These are phyloP conservation scores for Pseudonitzschia pungens DNA, from an alignment of 108 stramenopile genomes.

Conservation along the genomic window DNA sequence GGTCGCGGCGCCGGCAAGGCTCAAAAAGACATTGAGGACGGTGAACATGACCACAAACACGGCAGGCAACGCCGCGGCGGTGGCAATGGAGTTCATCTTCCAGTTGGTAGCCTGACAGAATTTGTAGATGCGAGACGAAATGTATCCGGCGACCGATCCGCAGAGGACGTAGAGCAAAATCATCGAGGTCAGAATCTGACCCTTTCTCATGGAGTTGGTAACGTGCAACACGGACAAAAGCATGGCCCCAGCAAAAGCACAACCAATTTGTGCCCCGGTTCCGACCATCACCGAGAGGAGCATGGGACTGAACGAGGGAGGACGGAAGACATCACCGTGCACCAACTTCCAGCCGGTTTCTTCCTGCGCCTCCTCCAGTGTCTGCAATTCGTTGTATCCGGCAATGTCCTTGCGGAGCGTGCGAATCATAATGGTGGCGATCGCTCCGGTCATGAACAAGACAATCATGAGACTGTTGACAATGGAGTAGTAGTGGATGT, in stretches of 20 bases:
- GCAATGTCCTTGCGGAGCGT: constrained; percentile 95
- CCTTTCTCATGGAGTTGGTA: constrained; percentile 93
- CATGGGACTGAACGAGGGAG: constrained; percentile 83
- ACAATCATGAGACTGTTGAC: constrained; percentile 99
- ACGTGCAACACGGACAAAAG: constrained; percentile 83
- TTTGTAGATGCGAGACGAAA: constrained; percentile 91
- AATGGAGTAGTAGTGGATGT: constrained; percentile 99
- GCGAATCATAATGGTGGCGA: constrained; percentile 95
- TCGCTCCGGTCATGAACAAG: constrained; percentile 95
- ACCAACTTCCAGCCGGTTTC: constrained; percentile 99
- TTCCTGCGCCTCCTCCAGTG: constrained; percentile 87
- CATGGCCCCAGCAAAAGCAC: constrained; percentile 77
- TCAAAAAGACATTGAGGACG: constrained; percentile 83
- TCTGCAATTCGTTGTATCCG: constrained; percentile 92
- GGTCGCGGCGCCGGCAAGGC: constrained; percentile 85
- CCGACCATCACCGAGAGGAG: constrained; percentile 90
- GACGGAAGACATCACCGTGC: constrained; percentile 97
- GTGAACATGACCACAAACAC: constrained; percentile 82
- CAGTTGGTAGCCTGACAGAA: constrained; percentile 84
- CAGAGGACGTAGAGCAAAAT: constrained; percentile 91
- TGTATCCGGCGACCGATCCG: constrained; percentile 90
- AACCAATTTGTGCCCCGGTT: constrained; percentile 91
- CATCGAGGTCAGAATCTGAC: constrained; percentile 93
- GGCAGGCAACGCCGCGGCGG: constrained; percentile 85
- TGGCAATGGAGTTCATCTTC: constrained; percentile 79